A percentile compares a stretch with the other conserved stretches of the same genome.
phyloP scores from a whole-genome alignment of 495 filamentous ascomycete species.

The Extremus antarcticus region DNA sequence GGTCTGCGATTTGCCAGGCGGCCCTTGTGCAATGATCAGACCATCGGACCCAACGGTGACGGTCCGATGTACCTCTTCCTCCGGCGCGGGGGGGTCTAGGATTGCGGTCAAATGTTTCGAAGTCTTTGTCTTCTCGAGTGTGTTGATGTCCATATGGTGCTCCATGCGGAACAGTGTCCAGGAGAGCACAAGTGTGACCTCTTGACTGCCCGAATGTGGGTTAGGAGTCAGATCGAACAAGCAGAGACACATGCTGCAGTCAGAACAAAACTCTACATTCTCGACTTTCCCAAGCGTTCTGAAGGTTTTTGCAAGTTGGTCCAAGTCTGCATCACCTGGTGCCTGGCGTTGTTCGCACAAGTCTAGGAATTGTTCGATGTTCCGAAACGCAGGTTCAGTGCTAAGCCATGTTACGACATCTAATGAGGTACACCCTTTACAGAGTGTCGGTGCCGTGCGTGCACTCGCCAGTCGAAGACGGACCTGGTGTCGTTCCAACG shows the following conservation, averaged over 20 bases:
- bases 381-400: too few relatives aligned
- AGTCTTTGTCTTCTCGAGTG: background rate
- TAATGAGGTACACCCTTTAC: background rate
- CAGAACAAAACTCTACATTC: background rate
- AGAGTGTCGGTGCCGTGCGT: background rate
- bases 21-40: background rate
- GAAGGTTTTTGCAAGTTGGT: too few relatives aligned
- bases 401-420: too few relatives aligned
- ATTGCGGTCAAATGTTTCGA: background rate
- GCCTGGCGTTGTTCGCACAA: too few relatives aligned
- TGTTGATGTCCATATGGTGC: background rate
- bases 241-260: background rate
- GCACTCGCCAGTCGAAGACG: background rate
- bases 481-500: background rate
- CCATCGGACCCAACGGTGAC: background rate
- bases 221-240: background rate
- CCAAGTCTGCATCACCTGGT: too few relatives aligned
- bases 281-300: background rate
- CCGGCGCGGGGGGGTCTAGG: background rate
- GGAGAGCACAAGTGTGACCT: background rate
- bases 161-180: constrained; percentile 1
- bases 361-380: too few relatives aligned
- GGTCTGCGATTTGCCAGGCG: background rate
- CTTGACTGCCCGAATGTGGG: background rate
- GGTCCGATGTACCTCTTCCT: background rate